A percentile compares a stretch with the other conserved stretches of the same genome.
These are phyloP conservation scores for Fusarium sp. DNA, from an alignment of 2,329 filamentous ascomycete species.

Conservation along the genomic window DNA sequence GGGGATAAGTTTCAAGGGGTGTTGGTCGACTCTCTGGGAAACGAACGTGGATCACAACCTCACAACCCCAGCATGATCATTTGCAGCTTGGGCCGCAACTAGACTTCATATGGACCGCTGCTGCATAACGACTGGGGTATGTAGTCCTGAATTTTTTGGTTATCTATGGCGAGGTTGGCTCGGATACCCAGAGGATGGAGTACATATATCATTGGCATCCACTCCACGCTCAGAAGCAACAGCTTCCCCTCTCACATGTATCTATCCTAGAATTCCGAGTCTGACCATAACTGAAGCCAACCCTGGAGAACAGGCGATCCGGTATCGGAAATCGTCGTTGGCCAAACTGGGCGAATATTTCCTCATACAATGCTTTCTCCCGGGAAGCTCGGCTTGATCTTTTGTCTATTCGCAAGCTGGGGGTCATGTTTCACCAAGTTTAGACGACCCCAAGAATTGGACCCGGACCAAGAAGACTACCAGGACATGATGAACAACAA, in stretches of 20 bases:
- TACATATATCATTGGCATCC: background rate
- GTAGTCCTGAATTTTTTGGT: background rate
- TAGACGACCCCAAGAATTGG: background rate
- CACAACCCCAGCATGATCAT: background rate
- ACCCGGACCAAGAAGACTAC: background rate
- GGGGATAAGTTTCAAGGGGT: background rate
- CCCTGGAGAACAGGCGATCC: no score
- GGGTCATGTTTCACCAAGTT: conserved; percentile 7
- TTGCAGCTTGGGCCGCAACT: background rate
- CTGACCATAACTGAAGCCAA: background rate
- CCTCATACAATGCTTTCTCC: background rate
- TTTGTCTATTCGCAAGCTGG: background rate
- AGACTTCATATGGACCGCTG: background rate
- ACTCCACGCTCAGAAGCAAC: background rate
- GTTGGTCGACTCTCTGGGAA: background rate
- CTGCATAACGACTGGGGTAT: background rate
- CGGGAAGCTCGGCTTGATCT: background rate
- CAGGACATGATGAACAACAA: conserved; percentile 1
- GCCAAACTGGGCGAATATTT: no score
- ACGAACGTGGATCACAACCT: background rate
- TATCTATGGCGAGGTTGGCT: background rate
- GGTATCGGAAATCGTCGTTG: background rate
- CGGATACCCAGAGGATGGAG: background rate
- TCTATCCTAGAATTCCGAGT: background rate
- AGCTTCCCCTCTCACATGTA: background rate